Base-by-base conservation (phyloP, 768 basidiomycete species). In the Pleurotus tuoliensis region DNA sequence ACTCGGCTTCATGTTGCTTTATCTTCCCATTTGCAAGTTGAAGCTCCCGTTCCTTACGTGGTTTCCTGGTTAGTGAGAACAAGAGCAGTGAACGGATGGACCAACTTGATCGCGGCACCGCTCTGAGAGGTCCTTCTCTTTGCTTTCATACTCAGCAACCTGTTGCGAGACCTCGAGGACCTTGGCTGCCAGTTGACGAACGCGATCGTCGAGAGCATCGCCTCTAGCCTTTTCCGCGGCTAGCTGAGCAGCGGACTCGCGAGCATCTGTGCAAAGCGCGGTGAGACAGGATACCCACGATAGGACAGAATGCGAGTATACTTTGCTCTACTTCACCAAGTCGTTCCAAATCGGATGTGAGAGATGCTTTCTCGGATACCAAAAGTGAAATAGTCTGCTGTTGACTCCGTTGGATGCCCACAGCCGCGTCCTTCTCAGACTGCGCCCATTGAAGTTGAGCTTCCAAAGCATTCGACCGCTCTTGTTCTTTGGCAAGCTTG, bases 371-470 rank as follows among this genome's bases (percentile, higher is more conserved):
- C 64, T 90, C 89, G 2, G 83, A 78, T 16, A 92, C 89, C 12
- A 94, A 76, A n/a, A 88, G 67, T 46, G 86, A 77, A 56, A 94
- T 90, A 0, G 88, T 89, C 62, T 85, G 85, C 58, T 83, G 84
- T 61, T 88, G 86, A 62, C 79, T 86, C 61, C 81, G 76, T 24
- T 38, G 34, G 11, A n/a, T 53, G 15, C 51, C 20, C 40, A 74
- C 65, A 24, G 65, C 58, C 1, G 61, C 59, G 51, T 75, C 74
- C 45, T 68, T 72, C 54, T 77, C 71, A 8, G 59, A 57, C 49
- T 68, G 64, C 27, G 71, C 63, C 49, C 66, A 65, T 15, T 67
- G 60, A 56, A 72, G 64, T 46, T 65, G 68, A 25, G 65, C 66
- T 47, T 71, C 60, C 30, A 76, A 61, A 38, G 64, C 63, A 58